phyloP scores from a whole-genome alignment of 306 rosid species.

The Senna siamea region DNA sequence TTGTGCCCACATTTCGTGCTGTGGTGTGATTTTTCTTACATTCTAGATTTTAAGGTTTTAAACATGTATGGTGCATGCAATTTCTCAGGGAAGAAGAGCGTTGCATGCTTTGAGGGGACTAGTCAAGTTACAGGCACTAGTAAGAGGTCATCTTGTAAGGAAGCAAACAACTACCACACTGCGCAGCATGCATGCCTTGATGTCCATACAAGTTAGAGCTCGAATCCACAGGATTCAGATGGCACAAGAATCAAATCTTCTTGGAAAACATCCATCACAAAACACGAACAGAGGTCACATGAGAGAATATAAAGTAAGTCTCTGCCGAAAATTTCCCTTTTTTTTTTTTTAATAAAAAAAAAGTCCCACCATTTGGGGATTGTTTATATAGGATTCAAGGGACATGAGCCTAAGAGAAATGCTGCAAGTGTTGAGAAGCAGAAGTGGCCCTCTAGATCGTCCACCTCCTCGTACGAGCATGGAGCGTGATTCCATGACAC shows the following conservation, averaged over 20 bases:
- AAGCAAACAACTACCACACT: conserved; percentile 73
- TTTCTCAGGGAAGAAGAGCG: conserved; percentile 82
- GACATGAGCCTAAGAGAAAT: conserved; percentile 47
- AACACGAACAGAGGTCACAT: neutral
- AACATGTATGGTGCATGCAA: conserved; percentile 9
- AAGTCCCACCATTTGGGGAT: conserved; percentile 9
- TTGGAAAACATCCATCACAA: conserved; percentile 30
- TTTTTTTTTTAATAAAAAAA: neutral
- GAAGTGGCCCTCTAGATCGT: conserved; percentile 57
- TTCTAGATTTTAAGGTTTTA: neutral
- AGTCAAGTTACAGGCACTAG: conserved; percentile 89
- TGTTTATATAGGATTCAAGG: conserved; percentile 48
- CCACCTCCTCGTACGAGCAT: conserved; percentile 38
- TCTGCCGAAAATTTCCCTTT: neutral
- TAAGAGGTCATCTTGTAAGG: conserved; percentile 91
- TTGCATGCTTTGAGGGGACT: conserved; percentile 83
- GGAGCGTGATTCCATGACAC: conserved; percentile 42
- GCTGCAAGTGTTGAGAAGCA: conserved; percentile 48
- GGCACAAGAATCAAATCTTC: conserved; percentile 55
- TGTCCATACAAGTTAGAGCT: conserved; percentile 88
- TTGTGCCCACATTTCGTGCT: conserved; percentile 3
- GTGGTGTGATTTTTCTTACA: neutral
- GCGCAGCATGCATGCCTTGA: conserved; percentile 82
- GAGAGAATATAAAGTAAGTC: conserved; percentile 47
- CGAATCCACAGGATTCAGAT: conserved; percentile 70